These are phyloP conservation scores for Zygoascus bituminiphila DNA, from an alignment of 805 yeast species.

Conservation along the genomic window DNA sequence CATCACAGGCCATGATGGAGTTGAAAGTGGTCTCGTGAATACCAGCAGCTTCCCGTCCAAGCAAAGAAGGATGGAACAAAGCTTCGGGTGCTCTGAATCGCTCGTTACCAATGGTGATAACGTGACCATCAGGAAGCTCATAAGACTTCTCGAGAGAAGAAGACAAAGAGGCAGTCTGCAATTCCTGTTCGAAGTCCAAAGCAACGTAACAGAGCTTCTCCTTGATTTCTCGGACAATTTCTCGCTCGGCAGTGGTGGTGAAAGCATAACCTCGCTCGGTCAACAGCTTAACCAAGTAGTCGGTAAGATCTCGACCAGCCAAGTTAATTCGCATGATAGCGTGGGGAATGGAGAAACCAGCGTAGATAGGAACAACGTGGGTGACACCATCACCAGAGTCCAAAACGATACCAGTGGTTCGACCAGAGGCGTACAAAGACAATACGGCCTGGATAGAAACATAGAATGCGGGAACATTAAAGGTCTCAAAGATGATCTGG, in stretches of 20 bases:
- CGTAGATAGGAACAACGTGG: conserved; percentile 99
- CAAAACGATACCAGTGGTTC: conserved; percentile 99
- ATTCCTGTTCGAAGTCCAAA: conserved; percentile 97
- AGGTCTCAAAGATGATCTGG: conserved; percentile 97
- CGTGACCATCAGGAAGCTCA: conserved; percentile 99
- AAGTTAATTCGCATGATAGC: conserved; percentile 97
- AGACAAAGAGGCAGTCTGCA: conserved; percentile 98
- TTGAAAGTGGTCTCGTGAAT: conserved; percentile 95
- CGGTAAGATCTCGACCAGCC: conserved; percentile 99
- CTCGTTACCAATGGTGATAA: conserved; percentile 98
- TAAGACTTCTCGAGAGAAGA: conserved; percentile 97
- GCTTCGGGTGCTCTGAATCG: conserved; percentile 99
- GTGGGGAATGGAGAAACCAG: conserved; percentile 98
- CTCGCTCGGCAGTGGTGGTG: conserved; percentile 99
- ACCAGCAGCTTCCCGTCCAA: conserved; percentile 93
- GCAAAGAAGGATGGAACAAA: conserved; percentile 94
- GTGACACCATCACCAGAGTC: conserved; percentile 99
- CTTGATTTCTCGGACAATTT: conserved; percentile 88
- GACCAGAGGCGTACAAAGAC: conserved; percentile 97
- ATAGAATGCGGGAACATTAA: conserved; percentile 99
- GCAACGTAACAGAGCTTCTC: conserved; percentile 99
- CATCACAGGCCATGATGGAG: conserved; percentile 97
- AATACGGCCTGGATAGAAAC: conserved; percentile 97
- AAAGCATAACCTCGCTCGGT: conserved; percentile 98
- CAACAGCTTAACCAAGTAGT: conserved; percentile 96